phyloP scores from a whole-genome alignment of 768 basidiomycete genomes.

The Tubosaeta brunneosetosa region DNA sequence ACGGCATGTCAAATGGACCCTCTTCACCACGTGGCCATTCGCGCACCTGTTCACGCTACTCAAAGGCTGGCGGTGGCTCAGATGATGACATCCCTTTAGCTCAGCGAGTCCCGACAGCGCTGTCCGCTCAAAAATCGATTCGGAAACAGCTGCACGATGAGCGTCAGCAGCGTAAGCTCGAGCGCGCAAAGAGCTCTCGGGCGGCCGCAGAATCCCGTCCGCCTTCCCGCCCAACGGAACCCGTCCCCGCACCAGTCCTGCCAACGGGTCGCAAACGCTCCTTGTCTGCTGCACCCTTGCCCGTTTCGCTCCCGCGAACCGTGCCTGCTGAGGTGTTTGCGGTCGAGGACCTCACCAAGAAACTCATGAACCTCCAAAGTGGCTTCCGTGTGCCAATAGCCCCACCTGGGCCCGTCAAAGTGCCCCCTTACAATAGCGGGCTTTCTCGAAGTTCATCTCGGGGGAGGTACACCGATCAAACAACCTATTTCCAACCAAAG shows the following conservation, averaged over 20 bases:
- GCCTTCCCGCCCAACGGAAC: constrained; percentile 13
- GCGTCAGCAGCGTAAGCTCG: constrained; percentile 50
- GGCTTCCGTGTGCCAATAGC: constrained; percentile 12
- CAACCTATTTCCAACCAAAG: constrained; percentile 17
- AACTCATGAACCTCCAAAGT: constrained; percentile 49
- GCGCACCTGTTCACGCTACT: constrained; percentile 18
- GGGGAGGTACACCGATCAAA: constrained; percentile 12
- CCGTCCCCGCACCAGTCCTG: constrained; percentile 30
- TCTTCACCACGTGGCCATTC: constrained; percentile 18
- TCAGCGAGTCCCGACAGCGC: constrained; percentile 73
- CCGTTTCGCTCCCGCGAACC: constrained; percentile 28
- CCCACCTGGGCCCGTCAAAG: constrained; percentile 6
- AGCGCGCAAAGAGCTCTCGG: constrained; percentile 35
- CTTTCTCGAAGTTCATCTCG: constrained; percentile 23
- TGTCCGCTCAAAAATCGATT: constrained; percentile 79
- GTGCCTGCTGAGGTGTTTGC: constrained; percentile 39
- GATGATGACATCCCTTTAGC: constrained; percentile 87
- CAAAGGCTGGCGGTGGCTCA: constrained; percentile 30
- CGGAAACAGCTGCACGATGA: constrained; percentile 68
- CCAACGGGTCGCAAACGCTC: constrained; percentile 36
- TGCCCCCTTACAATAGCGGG: constrained; percentile 4
- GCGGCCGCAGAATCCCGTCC: constrained; percentile 16
- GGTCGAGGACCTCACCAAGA: constrained; percentile 55
- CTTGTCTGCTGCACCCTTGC: constrained; percentile 22
- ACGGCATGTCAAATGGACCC: constrained; percentile 30